These are phyloP conservation scores for Exserohilum rostratum DNA, from an alignment of 2,329 filamentous ascomycete genomes.

Conservation along the genomic window DNA sequence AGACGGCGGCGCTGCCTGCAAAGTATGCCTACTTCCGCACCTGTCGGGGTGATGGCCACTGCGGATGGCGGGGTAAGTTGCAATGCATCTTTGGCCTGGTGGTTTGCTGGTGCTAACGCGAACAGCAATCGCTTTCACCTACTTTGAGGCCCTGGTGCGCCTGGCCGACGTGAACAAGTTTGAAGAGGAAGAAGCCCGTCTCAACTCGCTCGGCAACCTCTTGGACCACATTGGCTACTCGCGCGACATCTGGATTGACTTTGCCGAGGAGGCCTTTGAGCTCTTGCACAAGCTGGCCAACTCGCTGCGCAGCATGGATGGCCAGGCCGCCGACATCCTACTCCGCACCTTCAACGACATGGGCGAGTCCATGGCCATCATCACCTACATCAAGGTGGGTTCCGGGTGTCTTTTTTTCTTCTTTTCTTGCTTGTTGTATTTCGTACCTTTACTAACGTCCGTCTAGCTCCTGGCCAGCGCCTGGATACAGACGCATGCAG, in stretches of 20 bases:
- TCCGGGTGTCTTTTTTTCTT: background rate
- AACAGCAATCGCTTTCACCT: conserved; percentile 86
- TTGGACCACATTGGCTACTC: conserved; percentile 73
- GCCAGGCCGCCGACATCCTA: conserved; percentile 59
- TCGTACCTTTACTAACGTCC: conserved; percentile 15
- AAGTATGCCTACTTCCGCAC: conserved; percentile 88
- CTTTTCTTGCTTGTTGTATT: background rate
- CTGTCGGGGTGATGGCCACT: conserved; percentile 91
- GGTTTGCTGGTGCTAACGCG: conserved; percentile 33
- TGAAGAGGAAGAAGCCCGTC: conserved; percentile 71
- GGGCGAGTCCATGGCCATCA: conserved; percentile 71
- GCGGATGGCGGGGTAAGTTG: conserved; percentile 90
- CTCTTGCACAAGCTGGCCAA: conserved; percentile 69
- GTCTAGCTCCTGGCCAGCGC: conserved; percentile 77
- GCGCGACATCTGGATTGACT: conserved; percentile 77
- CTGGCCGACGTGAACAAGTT: conserved; percentile 69
- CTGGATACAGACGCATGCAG: conserved; percentile 77
- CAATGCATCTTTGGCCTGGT: background rate
- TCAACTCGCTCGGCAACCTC: conserved; percentile 73
- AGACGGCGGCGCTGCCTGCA: conserved; percentile 81
- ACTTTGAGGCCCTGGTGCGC: conserved; percentile 84
- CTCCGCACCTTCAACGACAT: conserved; percentile 75
- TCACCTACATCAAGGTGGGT: conserved; percentile 77
- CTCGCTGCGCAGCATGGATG: conserved; percentile 62
- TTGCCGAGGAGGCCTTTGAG: conserved; percentile 74